These are phyloP conservation scores for Calonectria pauciramosa DNA, from an alignment of 2,329 filamentous ascomycete genomes.

Conservation along the genomic window DNA sequence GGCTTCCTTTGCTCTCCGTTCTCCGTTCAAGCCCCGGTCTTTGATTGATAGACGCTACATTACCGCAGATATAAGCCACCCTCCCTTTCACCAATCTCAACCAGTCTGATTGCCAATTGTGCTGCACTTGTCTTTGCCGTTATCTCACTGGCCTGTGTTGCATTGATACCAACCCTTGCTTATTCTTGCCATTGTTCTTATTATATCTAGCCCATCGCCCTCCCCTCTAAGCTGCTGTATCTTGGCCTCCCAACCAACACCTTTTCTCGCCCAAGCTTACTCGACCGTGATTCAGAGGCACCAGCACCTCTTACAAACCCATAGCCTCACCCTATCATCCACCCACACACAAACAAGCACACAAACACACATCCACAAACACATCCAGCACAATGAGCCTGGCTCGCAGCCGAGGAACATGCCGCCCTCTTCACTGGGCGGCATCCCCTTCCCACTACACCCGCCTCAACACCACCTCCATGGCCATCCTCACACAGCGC, in stretches of 20 bases:
- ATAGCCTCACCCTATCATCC: not conserved
- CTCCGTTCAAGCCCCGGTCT: not conserved
- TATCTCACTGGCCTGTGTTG: conserved; percentile 1
- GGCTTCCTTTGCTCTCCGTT: not conserved
- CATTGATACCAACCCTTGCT: not conserved
- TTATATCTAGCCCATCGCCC: conserved; percentile 3
- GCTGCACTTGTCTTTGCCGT: conserved; percentile 8
- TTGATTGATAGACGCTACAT: conserved; percentile 3
- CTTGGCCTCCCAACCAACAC: not conserved
- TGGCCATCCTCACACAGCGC: conserved; percentile 36
- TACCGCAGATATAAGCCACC: conserved; percentile 17
- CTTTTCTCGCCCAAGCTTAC: not conserved
- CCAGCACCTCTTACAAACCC: not conserved
- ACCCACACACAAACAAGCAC: not conserved
- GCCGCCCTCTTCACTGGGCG: conserved; percentile 43
- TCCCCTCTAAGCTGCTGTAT: not conserved
- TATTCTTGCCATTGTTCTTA: not conserved
- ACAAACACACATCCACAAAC: not conserved
- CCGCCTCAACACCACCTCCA: conserved; percentile 36
- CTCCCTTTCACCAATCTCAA: conserved; percentile 10
- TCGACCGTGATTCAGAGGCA: not conserved
- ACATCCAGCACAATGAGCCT: conserved; percentile 42
- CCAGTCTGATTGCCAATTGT: not conserved
- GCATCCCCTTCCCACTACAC: conserved; percentile 32
- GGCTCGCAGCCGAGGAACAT: conserved; percentile 45